phyloP scores from a whole-genome alignment of 2,329 filamentous ascomycete genomes.

The Fusarium sp. region DNA sequence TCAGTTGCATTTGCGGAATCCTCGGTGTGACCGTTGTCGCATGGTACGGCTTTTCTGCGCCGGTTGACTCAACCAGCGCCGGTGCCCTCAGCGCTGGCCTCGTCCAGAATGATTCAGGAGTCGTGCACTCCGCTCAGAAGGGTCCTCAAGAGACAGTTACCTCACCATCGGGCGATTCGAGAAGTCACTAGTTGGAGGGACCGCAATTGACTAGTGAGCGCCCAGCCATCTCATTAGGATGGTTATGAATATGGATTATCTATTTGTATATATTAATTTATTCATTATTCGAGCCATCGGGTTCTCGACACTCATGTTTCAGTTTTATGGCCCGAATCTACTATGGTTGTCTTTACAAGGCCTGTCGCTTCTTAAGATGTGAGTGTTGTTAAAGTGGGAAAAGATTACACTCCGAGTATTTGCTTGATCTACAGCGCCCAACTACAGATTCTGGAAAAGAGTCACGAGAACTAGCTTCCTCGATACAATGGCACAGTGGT shows the following conservation, averaged over 20 bases:
- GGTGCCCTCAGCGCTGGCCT: conserved; percentile 36
- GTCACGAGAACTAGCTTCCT: too few relatives aligned
- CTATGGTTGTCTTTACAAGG: neutral
- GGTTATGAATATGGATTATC: neutral
- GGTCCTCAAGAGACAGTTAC: conserved; percentile 29
- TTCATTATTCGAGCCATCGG: neutral
- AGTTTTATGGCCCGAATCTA: neutral
- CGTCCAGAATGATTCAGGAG: conserved; percentile 34
- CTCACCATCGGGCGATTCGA: conserved; percentile 16
- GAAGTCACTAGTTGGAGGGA: conserved; percentile 7
- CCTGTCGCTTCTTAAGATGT: too few relatives aligned
- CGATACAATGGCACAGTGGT: neutral
- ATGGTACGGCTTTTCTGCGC: conserved; percentile 67
- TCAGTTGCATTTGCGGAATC: conserved; percentile 76
- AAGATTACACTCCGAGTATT: neutral
- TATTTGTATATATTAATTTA: neutral
- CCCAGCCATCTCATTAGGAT: neutral
- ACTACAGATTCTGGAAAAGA: neutral
- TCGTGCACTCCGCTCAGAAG: conserved; percentile 17
- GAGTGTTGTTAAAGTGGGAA: too few relatives aligned
- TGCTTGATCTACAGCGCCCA: neutral
- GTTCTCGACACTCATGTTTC: neutral
- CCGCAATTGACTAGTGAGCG: neutral
- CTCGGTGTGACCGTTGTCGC: conserved; percentile 75
- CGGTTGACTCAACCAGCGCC: conserved; percentile 31